Conservation (phyloP, 2,329 filamentous ascomycete genomes). For the Colletotrichum coccodes region DNA sequence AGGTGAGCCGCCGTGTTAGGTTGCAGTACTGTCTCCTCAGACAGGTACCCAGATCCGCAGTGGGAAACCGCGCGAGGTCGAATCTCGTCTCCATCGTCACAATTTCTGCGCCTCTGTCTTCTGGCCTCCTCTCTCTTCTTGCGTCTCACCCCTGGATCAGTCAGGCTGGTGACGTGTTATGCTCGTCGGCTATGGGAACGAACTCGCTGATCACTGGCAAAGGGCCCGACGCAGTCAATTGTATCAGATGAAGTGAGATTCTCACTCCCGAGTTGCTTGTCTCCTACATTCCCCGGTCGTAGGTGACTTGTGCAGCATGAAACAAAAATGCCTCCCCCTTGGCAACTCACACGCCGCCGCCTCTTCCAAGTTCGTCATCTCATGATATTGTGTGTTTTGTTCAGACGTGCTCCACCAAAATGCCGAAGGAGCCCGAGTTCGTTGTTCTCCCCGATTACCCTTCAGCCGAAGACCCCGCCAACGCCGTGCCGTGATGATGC, state of each 20-base stretch:
- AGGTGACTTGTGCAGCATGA: not conserved
- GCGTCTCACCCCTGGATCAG: not conserved
- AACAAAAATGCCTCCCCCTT: not conserved
- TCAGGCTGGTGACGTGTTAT: too few species aligned
- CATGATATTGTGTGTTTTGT: constrained; percentile 2
- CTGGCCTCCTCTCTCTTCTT: not conserved
- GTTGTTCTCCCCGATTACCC: not conserved
- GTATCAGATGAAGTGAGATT: not conserved
- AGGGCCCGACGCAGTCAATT: not conserved
- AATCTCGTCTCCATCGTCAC: constrained; percentile 12
- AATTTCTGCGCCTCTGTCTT: too few species aligned
- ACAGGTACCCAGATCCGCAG: not conserved
- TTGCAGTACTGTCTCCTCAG: too few species aligned
- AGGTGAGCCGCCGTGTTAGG: too few species aligned
- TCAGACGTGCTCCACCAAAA: constrained; percentile 28
- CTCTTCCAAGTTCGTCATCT: constrained; percentile 2
- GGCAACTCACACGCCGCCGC: not conserved
- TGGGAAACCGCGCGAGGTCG: constrained; percentile 16
- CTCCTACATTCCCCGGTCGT: constrained; percentile 5
- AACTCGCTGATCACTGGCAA: too few species aligned
- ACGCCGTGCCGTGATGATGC: constrained; percentile 30
- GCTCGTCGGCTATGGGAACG: not conserved
- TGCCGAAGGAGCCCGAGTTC: constrained; percentile 7
- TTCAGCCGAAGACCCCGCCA: constrained; percentile 25
- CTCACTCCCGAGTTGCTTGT: constrained; percentile 14